These are phyloP conservation scores for Candida dajiaensis DNA, from an alignment of 805 yeast genomes.

Conservation along the genomic window DNA sequence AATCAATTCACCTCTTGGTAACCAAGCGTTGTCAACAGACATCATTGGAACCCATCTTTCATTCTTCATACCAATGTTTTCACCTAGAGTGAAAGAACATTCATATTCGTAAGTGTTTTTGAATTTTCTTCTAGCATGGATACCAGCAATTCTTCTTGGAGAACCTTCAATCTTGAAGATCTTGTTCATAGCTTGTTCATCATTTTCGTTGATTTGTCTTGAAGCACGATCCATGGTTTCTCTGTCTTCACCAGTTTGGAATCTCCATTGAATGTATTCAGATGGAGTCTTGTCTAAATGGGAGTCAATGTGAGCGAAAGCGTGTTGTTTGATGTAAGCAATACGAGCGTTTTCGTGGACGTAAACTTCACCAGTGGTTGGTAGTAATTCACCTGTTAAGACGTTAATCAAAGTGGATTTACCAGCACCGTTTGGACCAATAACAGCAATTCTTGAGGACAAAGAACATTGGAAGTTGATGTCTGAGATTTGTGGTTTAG, in stretches of 20 bases:
- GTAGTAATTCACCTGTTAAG: slow-evolving; percentile 98
- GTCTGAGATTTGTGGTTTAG: slow-evolving; percentile 88
- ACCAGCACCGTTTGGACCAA: slow-evolving; percentile 99
- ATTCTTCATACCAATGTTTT: slow-evolving; percentile 96
- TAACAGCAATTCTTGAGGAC: slow-evolving; percentile 99
- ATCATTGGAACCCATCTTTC: slow-evolving; percentile 99
- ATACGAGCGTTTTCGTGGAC: slow-evolving; percentile 99
- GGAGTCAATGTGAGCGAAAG: slow-evolving; percentile 98
- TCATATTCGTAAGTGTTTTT: slow-evolving; percentile 99
- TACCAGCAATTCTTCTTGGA: slow-evolving; percentile 93
- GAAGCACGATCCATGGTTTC: slow-evolving; percentile 99
- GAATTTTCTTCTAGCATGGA: slow-evolving; percentile 98
- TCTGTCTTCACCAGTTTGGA: slow-evolving; percentile 99
- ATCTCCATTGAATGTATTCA: slow-evolving; percentile 99
- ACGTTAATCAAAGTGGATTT: slow-evolving; percentile 98
- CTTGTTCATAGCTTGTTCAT: slow-evolving; percentile 98
- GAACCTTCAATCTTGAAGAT: slow-evolving; percentile 98
- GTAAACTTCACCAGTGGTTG: slow-evolving; percentile 98
- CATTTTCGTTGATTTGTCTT: slow-evolving; percentile 94
- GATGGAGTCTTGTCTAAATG: slow-evolving; percentile 99
- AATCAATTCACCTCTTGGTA: slow-evolving; percentile 97
- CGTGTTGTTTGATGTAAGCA: slow-evolving; percentile 99
- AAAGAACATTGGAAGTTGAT: slow-evolving; percentile 98
- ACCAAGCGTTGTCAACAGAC: slow-evolving; percentile 99
- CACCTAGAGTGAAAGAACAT: slow-evolving; percentile 96